phyloP scores from a whole-genome alignment of 768 basidiomycete genomes.

The Mycena albidolilacea region DNA sequence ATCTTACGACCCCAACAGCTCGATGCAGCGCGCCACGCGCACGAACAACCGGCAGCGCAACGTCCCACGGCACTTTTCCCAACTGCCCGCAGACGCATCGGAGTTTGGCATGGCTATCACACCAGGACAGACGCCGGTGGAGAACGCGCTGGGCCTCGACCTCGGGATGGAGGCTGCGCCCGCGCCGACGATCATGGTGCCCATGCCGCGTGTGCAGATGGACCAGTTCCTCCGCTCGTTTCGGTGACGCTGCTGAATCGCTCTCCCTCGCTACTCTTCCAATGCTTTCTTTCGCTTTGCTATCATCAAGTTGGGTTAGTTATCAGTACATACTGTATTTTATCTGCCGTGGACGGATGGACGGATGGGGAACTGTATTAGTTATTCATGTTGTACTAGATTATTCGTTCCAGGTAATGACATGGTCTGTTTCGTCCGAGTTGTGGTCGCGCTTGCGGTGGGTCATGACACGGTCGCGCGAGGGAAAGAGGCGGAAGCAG shows the following conservation, averaged over 20 bases:
- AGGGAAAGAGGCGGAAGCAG: slow-evolving; percentile 82
- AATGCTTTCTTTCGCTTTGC: slow-evolving; percentile 8
- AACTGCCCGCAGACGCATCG: slow-evolving; percentile 16
- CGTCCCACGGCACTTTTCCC: slow-evolving; percentile 27
- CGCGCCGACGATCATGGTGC: slow-evolving; percentile 29
- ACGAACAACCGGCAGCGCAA: slow-evolving; percentile 23
- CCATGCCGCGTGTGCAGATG: slow-evolving; percentile 38
- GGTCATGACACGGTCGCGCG: slow-evolving; percentile 74
- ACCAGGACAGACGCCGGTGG: slow-evolving; percentile 13
- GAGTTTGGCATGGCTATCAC: slow-evolving; percentile 15
- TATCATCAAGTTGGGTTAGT: neutral
- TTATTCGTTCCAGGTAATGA: slow-evolving; percentile 83
- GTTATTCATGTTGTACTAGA: slow-evolving; percentile 18
- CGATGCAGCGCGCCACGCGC: slow-evolving; percentile 12
- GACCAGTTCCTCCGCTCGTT: slow-evolving; percentile 27
- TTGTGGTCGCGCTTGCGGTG: slow-evolving; percentile 86
- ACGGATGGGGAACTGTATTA: slow-evolving; percentile 34
- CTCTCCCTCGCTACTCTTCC: neutral
- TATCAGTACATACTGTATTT: slow-evolving; percentile 31
- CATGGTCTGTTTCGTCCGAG: slow-evolving; percentile 64
- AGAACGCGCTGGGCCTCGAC: slow-evolving; percentile 37
- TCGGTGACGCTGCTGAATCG: slow-evolving; percentile 10
- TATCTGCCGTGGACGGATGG: slow-evolving; percentile 18
- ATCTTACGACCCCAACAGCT: slow-evolving; percentile 8
- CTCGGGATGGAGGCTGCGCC: slow-evolving; percentile 27